These are phyloP conservation scores for Triticum turgidum DNA, from an alignment of 176 grass and related monocot species.

Conservation along the genomic window DNA sequence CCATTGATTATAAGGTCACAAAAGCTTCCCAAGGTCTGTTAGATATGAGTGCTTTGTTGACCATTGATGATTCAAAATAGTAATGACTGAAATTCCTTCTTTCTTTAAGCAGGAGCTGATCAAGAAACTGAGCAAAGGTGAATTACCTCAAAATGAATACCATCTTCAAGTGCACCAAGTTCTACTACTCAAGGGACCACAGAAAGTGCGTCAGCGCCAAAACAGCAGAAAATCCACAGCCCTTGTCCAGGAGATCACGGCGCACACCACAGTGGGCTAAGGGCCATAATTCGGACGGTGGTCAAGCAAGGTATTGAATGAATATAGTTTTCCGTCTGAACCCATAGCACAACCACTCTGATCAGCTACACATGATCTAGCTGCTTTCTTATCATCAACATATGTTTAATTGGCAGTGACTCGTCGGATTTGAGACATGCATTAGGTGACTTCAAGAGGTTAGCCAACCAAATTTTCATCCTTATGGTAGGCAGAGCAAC, in stretches of 20 bases:
- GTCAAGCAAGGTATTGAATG: slow-evolving; percentile 65
- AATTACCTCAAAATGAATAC: too few species aligned
- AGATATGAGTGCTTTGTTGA: too few species aligned
- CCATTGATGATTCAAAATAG: too few species aligned
- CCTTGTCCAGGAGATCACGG: slow-evolving; percentile 67
- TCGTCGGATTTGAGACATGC: slow-evolving; percentile 45
- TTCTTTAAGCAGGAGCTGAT: too few species aligned
- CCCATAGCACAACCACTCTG: neutral
- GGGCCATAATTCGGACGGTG: slow-evolving; percentile 56
- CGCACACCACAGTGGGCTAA: slow-evolving; percentile 82
- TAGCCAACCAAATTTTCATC: slow-evolving; percentile 84
- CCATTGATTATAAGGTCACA: neutral
- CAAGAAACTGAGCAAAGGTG: too few species aligned
- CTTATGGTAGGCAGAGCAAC: slow-evolving; percentile 94
- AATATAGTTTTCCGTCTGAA: slow-evolving; percentile 5
- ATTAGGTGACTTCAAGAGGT: slow-evolving; percentile 82
- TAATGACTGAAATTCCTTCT: too few species aligned
- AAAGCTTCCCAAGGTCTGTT: too few species aligned
- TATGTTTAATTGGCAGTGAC: too few species aligned
- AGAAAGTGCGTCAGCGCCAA: too few species aligned
- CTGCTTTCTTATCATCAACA: neutral
- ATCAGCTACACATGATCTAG: neutral
- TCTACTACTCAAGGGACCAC: too few species aligned
- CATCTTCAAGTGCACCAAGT: too few species aligned
- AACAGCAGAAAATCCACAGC: neutral